These are phyloP conservation scores for Solioccasus polychromus DNA, from an alignment of 768 basidiomycete species.

Conservation along the genomic window DNA sequence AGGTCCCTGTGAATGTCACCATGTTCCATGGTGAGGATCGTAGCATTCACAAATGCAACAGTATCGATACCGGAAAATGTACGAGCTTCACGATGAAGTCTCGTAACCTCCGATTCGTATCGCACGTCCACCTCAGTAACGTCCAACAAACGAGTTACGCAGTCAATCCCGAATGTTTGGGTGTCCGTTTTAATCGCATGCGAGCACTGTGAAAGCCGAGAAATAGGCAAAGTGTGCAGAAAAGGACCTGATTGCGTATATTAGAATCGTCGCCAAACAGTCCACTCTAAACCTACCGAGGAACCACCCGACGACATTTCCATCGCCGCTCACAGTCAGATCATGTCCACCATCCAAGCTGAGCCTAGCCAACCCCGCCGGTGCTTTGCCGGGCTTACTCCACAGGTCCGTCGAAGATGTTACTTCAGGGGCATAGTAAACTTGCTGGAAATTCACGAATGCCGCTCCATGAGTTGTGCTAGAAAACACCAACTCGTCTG, in stretches of 20 bases:
- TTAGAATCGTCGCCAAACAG: background rate
- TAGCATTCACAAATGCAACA: conserved; percentile 65
- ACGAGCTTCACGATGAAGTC: conserved; percentile 53
- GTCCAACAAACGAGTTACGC: conserved; percentile 53
- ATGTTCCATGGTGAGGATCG: conserved; percentile 65
- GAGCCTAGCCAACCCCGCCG: conserved; percentile 55
- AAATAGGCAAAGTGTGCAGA: conserved; percentile 55
- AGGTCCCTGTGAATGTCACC: conserved; percentile 49
- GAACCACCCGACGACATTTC: conserved; percentile 69
- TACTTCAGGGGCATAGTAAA: conserved; percentile 53
- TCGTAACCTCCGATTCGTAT: conserved; percentile 58
- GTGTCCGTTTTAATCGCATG: conserved; percentile 47
- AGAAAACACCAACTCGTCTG: conserved; percentile 52
- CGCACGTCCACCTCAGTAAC: conserved; percentile 57
- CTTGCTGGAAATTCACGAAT: conserved; percentile 68
- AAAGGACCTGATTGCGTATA: conserved; percentile 16
- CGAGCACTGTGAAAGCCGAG: conserved; percentile 48
- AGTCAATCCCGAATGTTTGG: conserved; percentile 58
- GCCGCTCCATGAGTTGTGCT: conserved; percentile 44
- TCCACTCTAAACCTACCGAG: conserved; percentile 46
- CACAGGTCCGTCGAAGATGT: conserved; percentile 49
- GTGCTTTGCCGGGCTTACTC: conserved; percentile 70
- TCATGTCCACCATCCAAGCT: conserved; percentile 77
- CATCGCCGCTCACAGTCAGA: conserved; percentile 60
- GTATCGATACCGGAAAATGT: conserved; percentile 31